Percentiles rank a stretch among this genome's conserved stretches.
phyloP scores from a whole-genome alignment of 129 eudicot genomes.

The Saussurea involucrata region DNA sequence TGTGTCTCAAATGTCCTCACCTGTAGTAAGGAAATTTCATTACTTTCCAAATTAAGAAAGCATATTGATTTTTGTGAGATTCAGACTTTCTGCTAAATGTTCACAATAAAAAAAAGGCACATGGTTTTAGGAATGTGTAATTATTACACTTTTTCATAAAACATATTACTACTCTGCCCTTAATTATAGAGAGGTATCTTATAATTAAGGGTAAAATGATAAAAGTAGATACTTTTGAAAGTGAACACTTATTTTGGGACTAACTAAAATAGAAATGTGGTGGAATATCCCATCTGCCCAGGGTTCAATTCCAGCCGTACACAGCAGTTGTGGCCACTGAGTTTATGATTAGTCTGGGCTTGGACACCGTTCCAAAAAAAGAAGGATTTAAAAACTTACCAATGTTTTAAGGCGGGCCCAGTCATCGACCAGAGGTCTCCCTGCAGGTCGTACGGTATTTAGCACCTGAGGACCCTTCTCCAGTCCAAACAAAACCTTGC shows the following conservation, averaged over 20 bases:
- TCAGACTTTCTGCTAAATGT: too few species aligned
- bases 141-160: not conserved
- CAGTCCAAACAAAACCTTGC: slow-evolving; percentile 78
- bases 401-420: slow-evolving; percentile 83
- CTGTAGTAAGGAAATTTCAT: slow-evolving; percentile 23
- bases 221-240: too few species aligned
- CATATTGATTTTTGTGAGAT: not conserved
- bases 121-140: not conserved
- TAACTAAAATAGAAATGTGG: too few species aligned
- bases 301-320: too few species aligned
- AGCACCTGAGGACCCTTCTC: slow-evolving; percentile 58
- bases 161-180: not conserved
- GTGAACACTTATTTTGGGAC: too few species aligned
- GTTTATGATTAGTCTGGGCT: too few species aligned
- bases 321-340: too few species aligned
- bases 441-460: slow-evolving; percentile 58
- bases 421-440: slow-evolving; percentile 85
- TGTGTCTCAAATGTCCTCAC: slow-evolving; percentile 64
- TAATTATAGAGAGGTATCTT: too few species aligned
- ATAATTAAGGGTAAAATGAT: too few species aligned
- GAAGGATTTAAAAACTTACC: slow-evolving; percentile 41
- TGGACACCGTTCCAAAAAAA: too few species aligned
- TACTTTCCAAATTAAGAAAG: not conserved
- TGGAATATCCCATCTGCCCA: too few species aligned
- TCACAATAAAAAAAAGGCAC: not conserved